Conservation (phyloP, 2,329 filamentous ascomycete genomes). For the Ophiostoma montium region DNA sequence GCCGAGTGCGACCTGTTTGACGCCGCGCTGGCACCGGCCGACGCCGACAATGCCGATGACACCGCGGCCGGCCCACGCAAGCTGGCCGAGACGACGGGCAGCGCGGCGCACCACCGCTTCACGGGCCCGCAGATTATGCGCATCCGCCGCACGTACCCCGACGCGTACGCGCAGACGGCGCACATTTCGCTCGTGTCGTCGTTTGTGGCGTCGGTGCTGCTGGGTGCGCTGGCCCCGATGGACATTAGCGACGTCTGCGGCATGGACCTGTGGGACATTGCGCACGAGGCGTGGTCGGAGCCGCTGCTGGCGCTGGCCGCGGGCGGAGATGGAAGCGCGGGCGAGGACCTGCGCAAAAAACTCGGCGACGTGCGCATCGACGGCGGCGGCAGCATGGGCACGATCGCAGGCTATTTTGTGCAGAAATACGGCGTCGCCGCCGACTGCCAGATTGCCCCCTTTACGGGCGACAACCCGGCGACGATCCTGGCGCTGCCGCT, state of each 20-base stretch:
- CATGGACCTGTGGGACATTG: constrained; percentile 93
- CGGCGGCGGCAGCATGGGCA: constrained; percentile 65
- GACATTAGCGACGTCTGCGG: constrained; percentile 92
- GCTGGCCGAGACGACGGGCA: constrained; percentile 72
- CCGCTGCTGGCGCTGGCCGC: constrained; percentile 62
- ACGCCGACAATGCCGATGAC: constrained; percentile 26
- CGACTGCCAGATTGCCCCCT: constrained; percentile 66
- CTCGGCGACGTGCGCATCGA: constrained; percentile 69
- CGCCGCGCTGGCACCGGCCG: constrained; percentile 31
- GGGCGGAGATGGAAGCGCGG: constrained; percentile 41
- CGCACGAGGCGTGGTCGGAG: constrained; percentile 57
- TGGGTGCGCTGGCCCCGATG: constrained; percentile 73
- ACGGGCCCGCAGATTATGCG: constrained; percentile 94
- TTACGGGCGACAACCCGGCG: constrained; percentile 91
- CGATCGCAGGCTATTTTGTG: constrained; percentile 66
- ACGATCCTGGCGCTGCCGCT: constrained; percentile 88
- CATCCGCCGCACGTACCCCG: constrained; percentile 65
- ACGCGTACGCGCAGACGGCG: constrained; percentile 65
- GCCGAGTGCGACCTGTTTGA: constrained; percentile 84
- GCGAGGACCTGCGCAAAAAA: constrained; percentile 55
- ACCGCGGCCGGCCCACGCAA: constrained; percentile 40
- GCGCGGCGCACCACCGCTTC: constrained; percentile 91
- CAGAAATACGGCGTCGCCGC: constrained; percentile 61
- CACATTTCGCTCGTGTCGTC: constrained; percentile 91
- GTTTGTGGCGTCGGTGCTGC: constrained; percentile 80